Conservation (phyloP, 179 eudicot species). For the Beta macrorhiza region DNA sequence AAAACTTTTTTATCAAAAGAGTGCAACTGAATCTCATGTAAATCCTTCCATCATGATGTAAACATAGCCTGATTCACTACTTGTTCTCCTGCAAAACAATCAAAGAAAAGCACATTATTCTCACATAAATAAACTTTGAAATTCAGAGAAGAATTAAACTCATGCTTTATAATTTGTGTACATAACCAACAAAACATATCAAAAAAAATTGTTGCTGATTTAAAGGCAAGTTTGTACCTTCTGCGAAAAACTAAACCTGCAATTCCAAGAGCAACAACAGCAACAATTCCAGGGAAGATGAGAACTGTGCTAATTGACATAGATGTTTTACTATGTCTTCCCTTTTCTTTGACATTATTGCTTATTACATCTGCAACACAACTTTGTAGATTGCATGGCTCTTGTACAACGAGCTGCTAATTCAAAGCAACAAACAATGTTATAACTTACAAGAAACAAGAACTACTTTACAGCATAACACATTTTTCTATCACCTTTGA, state of each 20-base stretch:
- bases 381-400: constrained; percentile 32
- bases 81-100: constrained; percentile 29
- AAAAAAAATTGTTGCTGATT: too few relatives aligned
- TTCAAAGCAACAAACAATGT: constrained; percentile 3
- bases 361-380: constrained; percentile 24
- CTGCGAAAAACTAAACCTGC: constrained; percentile 24
- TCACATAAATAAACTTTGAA: neutral
- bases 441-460: too few relatives aligned
- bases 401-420: constrained; percentile 22
- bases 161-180: neutral
- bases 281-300: constrained; percentile 23
- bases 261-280: constrained; percentile 28
- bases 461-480: too few relatives aligned
- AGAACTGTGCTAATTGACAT: constrained; percentile 22
- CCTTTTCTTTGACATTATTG: neutral
- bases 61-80: constrained; percentile 29
- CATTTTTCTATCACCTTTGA: too few relatives aligned
- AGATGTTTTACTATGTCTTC: constrained; percentile 8
- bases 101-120: neutral
- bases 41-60: constrained; percentile 39
- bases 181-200: too few relatives aligned
- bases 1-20: neutral
- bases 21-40: constrained; percentile 5
- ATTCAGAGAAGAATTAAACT: neutral
- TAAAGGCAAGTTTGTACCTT: constrained; percentile 20